Conservation (phyloP, 148 eudicot genomes). For the Chenopodium album region DNA sequence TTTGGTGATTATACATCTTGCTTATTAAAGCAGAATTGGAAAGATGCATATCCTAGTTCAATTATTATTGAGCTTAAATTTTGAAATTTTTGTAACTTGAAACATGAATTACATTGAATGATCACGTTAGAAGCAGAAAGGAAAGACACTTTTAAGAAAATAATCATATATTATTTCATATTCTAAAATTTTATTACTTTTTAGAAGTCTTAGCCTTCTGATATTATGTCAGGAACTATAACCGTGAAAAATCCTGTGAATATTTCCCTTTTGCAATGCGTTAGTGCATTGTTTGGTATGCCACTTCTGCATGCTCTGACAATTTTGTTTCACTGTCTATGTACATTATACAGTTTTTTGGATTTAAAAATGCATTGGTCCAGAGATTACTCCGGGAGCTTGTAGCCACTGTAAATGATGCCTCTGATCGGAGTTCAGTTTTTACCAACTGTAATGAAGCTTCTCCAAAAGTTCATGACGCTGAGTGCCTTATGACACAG, state of each 20-base stretch:
- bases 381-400: conserved; percentile 88
- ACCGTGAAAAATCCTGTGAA: background rate
- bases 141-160: background rate
- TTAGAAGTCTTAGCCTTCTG: conserved; percentile 3
- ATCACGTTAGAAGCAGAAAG: background rate
- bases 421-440: conserved; percentile 39
- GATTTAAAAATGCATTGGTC: conserved; percentile 83
- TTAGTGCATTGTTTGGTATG: conserved; percentile 9
- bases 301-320: conserved; percentile 4
- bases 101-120: background rate
- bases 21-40: background rate
- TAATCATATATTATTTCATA: background rate
- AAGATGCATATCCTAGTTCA: background rate
- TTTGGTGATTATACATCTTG: conserved; percentile 5
- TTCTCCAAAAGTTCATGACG: conserved; percentile 35
- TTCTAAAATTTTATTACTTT: background rate
- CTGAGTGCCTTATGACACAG: conserved; percentile 24
- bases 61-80: too few relatives aligned
- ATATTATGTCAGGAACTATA: background rate
- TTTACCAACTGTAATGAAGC: conserved; percentile 33
- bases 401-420: conserved; percentile 55
- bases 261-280: background rate
- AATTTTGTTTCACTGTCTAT: conserved; percentile 13
- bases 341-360: conserved; percentile 70
- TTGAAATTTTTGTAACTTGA: too few relatives aligned